phyloP scores from a whole-genome alignment of 2,329 filamentous ascomycete species.

The Neodidymelliopsis sp. region DNA sequence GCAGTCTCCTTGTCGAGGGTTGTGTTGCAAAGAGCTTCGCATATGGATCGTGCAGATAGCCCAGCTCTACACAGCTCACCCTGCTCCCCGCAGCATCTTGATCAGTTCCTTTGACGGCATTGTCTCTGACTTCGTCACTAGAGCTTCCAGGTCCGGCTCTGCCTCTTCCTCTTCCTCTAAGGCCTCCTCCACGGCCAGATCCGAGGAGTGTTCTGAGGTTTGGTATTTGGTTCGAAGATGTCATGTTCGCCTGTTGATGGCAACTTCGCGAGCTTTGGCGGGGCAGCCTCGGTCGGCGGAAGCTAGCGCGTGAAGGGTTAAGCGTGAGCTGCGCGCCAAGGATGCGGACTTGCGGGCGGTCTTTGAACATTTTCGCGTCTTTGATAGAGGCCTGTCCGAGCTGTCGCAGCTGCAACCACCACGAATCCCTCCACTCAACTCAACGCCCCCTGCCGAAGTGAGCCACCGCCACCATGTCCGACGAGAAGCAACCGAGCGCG shows the following conservation, averaged over 20 bases:
- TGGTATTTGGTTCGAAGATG: conserved; percentile 73
- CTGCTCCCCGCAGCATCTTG: conserved; percentile 89
- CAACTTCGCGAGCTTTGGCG: conserved; percentile 31
- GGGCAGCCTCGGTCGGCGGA: conserved; percentile 33
- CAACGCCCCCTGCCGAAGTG: conserved; percentile 4
- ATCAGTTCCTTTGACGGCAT: conserved; percentile 86
- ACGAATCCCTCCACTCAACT: conserved; percentile 16
- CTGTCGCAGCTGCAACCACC: conserved; percentile 10
- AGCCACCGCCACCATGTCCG: conserved; percentile 35
- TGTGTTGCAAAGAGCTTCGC: conserved; percentile 72
- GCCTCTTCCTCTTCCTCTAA: conserved; percentile 58
- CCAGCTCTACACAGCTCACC: conserved; percentile 83
- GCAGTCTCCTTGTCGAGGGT: conserved; percentile 70
- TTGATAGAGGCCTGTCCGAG: conserved; percentile 26
- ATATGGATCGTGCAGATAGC: conserved; percentile 85
- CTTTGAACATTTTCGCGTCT: conserved; percentile 41
- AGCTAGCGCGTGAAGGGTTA: conserved; percentile 24
- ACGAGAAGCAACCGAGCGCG: conserved; percentile 31
- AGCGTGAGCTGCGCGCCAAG: conserved; percentile 18
- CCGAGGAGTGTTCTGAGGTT: conserved; percentile 72
- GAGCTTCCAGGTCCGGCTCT: conserved; percentile 31
- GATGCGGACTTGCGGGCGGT: conserved; percentile 1
- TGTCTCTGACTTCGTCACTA: conserved; percentile 64
- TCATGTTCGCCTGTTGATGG: conserved; percentile 60
- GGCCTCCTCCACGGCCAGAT: conserved; percentile 56